Base-by-base conservation (phyloP, 805 yeast species). In the Komagataella mondaviorum region DNA sequence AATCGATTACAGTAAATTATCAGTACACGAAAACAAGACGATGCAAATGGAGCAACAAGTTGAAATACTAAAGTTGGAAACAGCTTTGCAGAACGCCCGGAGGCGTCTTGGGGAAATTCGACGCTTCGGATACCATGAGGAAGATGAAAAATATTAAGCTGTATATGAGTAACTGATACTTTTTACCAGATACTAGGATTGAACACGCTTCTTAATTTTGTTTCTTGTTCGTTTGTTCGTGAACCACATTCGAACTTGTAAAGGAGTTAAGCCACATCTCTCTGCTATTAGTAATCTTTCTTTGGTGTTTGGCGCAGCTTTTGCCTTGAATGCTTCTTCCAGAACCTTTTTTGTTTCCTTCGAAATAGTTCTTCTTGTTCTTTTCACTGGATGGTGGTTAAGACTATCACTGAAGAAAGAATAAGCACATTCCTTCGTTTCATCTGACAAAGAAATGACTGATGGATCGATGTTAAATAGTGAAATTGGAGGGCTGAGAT, bases 21-120 rank as follows among this genome's bases (percentile, higher is more conserved):
- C 87, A 6, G 76, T 85, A 30, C 87, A 85, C 62, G 95, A 88
- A 64, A 88, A 86, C 59, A 85, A 84, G 65, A 85, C 95, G 0
- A 77, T 79, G 20, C 93, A 89, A 59, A 86, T 88, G 95, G 95
- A 88, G 62, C 96, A 88, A 65, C 96, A 88, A 64, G 96, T 88
- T 6, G 90, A 86, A 62, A 88, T 89, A 49, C 71, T 88, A 65
- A 86, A 85, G 64, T 71, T 88, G 52, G 96, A 88, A 60, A 85
- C 85, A 58, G 77, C 84, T 48, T 71, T 89, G 57, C 69, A 68
- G 48, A 65, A 77, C 18, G 93, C 96, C 1, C 74, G 96, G 63
- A 87, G 85, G 68, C 77, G 85, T 59, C 71, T 88, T 55, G 93
- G 95, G 24, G 95, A 86, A 57, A 88, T 89, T 54, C 72, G 96